Percentiles rank a stretch among this genome's conserved stretches.
Conservation (phyloP, 169 alveolate species). For the Cryptosporidium bovis region DNA sequence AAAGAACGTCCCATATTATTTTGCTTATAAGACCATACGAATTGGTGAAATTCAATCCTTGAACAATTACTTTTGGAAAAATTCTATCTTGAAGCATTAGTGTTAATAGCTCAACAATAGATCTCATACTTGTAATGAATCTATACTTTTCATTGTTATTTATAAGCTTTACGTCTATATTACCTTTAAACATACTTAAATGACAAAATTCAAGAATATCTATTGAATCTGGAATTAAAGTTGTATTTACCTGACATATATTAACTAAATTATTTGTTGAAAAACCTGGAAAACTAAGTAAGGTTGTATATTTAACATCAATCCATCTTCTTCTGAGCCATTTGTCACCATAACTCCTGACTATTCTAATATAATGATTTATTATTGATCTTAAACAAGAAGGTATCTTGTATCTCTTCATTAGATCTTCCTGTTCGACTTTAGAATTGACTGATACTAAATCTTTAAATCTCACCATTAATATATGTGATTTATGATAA, state of each 20-base stretch:
- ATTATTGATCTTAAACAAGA: conserved; percentile 37
- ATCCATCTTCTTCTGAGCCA: conserved; percentile 71
- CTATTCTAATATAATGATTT: conserved; percentile 37
- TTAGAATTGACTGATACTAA: conserved; percentile 13
- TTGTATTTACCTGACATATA: conserved; percentile 74
- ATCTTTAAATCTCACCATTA: conserved; percentile 44
- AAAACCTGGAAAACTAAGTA: conserved; percentile 73
- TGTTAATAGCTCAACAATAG: conserved; percentile 69
- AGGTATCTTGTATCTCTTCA: conserved; percentile 53
- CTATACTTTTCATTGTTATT: conserved; percentile 55
- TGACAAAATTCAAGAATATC: conserved; percentile 71
- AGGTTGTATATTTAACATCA: conserved; percentile 58
- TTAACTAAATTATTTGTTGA: conserved; percentile 66
- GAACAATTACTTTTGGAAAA: conserved; percentile 69
- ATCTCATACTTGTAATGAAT: conserved; percentile 67
- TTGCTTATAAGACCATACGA: conserved; percentile 61
- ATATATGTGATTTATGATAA: conserved; percentile 58
- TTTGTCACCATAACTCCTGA: conserved; percentile 44
- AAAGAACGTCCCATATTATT: conserved; percentile 53
- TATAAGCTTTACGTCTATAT: conserved; percentile 22
- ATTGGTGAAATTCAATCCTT: conserved; percentile 58
- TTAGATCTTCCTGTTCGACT: conserved; percentile 33
- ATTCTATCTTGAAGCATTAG: conserved; percentile 67
- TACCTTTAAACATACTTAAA: conserved; percentile 49
- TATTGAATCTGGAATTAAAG: conserved; percentile 68